Percentiles rank a stretch among this genome's conserved stretches.
These are phyloP conservation scores for Lasiodiplodia hormozganensis DNA, from an alignment of 2,329 filamentous ascomycete genomes.

Conservation along the genomic window DNA sequence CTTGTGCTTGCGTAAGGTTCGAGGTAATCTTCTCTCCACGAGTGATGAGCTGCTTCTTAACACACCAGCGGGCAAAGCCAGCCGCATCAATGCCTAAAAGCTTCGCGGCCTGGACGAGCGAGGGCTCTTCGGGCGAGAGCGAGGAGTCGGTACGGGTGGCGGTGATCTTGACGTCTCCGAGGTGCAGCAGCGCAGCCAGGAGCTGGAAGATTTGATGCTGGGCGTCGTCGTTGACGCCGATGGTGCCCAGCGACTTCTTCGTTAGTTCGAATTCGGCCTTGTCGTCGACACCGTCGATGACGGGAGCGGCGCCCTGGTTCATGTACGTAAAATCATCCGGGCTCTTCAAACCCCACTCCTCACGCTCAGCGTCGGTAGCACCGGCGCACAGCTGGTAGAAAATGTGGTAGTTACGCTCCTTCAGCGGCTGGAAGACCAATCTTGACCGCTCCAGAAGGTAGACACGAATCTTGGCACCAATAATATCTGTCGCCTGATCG, in stretches of 20 bases:
- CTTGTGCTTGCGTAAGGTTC: constrained; percentile 91
- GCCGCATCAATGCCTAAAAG: constrained; percentile 86
- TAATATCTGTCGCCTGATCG: constrained; percentile 92
- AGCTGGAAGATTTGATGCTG: constrained; percentile 89
- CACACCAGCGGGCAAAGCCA: constrained; percentile 96
- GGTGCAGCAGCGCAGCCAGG: constrained; percentile 86
- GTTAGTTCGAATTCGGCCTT: constrained; percentile 92
- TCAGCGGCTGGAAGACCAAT: constrained; percentile 94
- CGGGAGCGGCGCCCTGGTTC: constrained; percentile 90
- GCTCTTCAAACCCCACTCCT: constrained; percentile 78
- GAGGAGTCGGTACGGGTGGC: constrained; percentile 88
- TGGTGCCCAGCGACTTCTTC: constrained; percentile 82
- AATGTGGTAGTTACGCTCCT: constrained; percentile 98
- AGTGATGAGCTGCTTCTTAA: constrained; percentile 98
- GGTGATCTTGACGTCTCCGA: constrained; percentile 96
- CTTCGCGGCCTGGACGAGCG: constrained; percentile 78
- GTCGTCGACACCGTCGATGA: constrained; percentile 94
- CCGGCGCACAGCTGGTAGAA: constrained; percentile 98
- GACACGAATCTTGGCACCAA: constrained; percentile 95
- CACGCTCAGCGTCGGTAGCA: constrained; percentile 80
- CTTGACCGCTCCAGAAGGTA: constrained; percentile 95
- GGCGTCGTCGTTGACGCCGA: constrained; percentile 77
- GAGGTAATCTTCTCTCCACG: constrained; percentile 97
- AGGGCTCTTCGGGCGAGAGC: constrained; percentile 79
- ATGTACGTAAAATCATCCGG: constrained; percentile 95